Evolutionary conservation across 208 protist genomes (phyloP).

Genomic region (Wallacemonas sp.): DNA sequence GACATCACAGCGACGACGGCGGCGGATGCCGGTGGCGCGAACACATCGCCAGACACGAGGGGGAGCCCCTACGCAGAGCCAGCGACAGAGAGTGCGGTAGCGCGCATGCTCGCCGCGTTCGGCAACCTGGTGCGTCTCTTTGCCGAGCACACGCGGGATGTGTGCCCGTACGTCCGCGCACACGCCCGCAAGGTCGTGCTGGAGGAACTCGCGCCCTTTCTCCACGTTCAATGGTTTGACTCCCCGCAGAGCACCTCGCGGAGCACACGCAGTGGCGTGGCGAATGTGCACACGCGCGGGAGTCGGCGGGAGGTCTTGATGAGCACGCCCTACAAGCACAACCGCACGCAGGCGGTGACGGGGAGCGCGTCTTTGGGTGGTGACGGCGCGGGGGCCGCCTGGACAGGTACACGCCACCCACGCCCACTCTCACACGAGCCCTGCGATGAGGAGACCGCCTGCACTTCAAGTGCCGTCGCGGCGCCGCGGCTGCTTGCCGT

Average conservation of each 20-base stretch:
- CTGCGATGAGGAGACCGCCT: constrained; percentile 7
- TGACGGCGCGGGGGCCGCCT: too few relatives aligned
- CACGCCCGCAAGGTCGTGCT: constrained; percentile 54
- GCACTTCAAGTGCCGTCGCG: too few relatives aligned
- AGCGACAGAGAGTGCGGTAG: background rate
- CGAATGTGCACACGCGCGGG: too few relatives aligned
- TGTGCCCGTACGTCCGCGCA: constrained; percentile 62
- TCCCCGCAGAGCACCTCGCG: constrained; percentile 1
- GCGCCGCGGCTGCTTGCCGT: constrained; percentile 15
- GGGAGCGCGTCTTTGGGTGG: background rate
- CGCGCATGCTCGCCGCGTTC: constrained; percentile 31
- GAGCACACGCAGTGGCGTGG: constrained; percentile 4
- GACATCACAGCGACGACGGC: background rate
- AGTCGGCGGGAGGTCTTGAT: too few relatives aligned
- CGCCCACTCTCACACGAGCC: background rate
- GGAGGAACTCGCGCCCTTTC: constrained; percentile 60
- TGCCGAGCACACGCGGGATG: constrained; percentile 56
- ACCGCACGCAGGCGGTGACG: too few relatives aligned
- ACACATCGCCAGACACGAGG: too few relatives aligned
- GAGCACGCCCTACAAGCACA: too few relatives aligned
- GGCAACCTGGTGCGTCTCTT: constrained; percentile 59
- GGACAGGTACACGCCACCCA: background rate
- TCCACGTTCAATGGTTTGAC: constrained; percentile 52
- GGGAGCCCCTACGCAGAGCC: too few relatives aligned
- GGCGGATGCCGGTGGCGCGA: background rate